These are phyloP conservation scores for Fusarium haematococcum DNA, from an alignment of 2,329 filamentous ascomycete species.

Conservation along the genomic window DNA sequence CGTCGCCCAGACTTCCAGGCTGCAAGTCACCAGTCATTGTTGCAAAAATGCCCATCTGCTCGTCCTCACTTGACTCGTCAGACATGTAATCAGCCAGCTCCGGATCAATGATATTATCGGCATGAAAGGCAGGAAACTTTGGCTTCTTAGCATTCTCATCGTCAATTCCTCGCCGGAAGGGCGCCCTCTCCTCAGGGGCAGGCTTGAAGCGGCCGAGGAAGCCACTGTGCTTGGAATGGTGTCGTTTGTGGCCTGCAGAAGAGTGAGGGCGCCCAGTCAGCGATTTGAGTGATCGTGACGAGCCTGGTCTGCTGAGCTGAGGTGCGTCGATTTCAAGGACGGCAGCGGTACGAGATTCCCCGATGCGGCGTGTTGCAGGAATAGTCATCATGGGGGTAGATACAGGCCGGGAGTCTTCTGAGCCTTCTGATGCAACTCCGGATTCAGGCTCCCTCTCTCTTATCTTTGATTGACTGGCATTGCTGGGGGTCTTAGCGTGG, in stretches of 20 bases:
- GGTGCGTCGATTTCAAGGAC: slow-evolving; percentile 91
- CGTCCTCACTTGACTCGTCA: slow-evolving; percentile 92
- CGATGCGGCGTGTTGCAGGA: slow-evolving; percentile 72
- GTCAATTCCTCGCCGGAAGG: slow-evolving; percentile 80
- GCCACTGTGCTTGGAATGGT: slow-evolving; percentile 86
- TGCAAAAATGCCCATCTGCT: slow-evolving; percentile 88
- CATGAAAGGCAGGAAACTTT: slow-evolving; percentile 90
- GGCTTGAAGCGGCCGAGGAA: slow-evolving; percentile 81
- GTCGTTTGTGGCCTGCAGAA: slow-evolving; percentile 79
- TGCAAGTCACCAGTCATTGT: slow-evolving; percentile 75
- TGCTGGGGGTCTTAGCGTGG: slow-evolving; percentile 57
- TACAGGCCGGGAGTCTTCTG: slow-evolving; percentile 64
- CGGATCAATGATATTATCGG: slow-evolving; percentile 98
- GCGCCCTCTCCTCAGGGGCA: slow-evolving; percentile 81
- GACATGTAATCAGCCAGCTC: slow-evolving; percentile 96
- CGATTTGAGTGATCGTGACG: slow-evolving; percentile 88
- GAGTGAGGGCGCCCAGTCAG: slow-evolving; percentile 80
- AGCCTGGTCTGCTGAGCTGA: slow-evolving; percentile 89
- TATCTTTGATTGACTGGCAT: slow-evolving; percentile 47
- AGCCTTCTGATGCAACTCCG: slow-evolving; percentile 54
- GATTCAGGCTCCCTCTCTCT: slow-evolving; percentile 56
- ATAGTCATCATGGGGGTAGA: slow-evolving; percentile 80
- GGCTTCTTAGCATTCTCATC: slow-evolving; percentile 75
- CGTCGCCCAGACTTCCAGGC: slow-evolving; percentile 77
- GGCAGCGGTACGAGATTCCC: slow-evolving; percentile 85